Base-by-base conservation (phyloP, 2,329 filamentous ascomycete genomes). In the Pseudogymnoascus destructans region DNA sequence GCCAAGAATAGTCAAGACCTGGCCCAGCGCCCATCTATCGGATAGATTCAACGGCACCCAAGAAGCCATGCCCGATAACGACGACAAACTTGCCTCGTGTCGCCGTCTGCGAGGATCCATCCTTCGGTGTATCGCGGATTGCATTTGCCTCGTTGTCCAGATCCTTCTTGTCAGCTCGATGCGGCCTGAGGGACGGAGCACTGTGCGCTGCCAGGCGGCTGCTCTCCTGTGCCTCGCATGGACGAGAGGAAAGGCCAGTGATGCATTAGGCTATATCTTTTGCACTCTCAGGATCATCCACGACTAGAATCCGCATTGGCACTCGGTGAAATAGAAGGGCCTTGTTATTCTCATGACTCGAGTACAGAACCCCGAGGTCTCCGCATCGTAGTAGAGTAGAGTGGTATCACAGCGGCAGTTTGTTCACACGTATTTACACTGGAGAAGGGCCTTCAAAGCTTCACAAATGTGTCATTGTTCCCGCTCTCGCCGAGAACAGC, bases 251-350 rank as follows among this genome's bases (percentile, higher is more conserved):
- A 21, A n/a, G 11, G 40, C 42, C 42, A n/a, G 42, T 8, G 42
- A 49, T 27, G 21, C 23, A 49, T 49, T 49, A 49, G 42, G 42
- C 42, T 49, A 49, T 49, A 49, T 49, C n/a, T 27, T 49, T 49
- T 49, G 42, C 42, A 10, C 23, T 49, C 42, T 40, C 8, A 49
- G 1, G 42, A 27, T 17, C 27, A 23, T 3, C 42, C 42, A 11
- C 23, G n/a, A 49, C 9, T 27, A 23, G 8, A 49, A 49, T 27
- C 42, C 8, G 42, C 8, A 49, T 27, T 49, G 42, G 42, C 42
- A n/a, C 42, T 49, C 42, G 42, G 42, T 49, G 42, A 49, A 49
- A 49, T 49, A 49, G 42, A 49, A 49, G 23, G 42, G 42, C 42
- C 42, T 49, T 49, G 42, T 17, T 15, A 49, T 49, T 49, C 23